These are phyloP conservation scores for Chrysochromulina parva DNA, from an alignment of 78 protist species.

Conservation along the genomic window DNA sequence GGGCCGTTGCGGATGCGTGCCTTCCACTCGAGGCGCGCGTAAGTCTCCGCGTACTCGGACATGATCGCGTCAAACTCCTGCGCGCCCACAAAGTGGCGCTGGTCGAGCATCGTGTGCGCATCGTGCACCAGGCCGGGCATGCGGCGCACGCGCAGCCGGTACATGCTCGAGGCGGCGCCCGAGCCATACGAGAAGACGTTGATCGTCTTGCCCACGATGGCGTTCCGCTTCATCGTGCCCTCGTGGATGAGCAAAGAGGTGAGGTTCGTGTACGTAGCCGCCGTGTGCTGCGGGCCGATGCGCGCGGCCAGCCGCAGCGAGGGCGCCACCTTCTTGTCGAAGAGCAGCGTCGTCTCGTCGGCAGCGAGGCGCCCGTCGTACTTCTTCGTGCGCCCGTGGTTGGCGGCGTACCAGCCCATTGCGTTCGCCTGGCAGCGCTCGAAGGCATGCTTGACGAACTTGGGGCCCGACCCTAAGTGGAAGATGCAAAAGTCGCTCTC, in stretches of 20 bases:
- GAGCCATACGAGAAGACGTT: conserved; percentile 48
- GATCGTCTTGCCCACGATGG: conserved; percentile 22
- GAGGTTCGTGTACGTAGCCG: conserved; percentile 6
- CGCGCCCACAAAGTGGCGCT: background rate
- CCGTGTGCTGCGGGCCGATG: conserved; percentile 32
- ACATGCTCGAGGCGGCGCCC: conserved; percentile 41
- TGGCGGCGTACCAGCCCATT: background rate
- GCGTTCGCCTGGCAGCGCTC: background rate
- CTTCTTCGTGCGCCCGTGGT: background rate
- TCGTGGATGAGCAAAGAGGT: background rate
- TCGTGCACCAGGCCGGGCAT: background rate
- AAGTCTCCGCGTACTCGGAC: background rate
- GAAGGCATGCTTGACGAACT: conserved; percentile 10
- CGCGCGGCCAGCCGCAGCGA: background rate
- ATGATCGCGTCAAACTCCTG: background rate
- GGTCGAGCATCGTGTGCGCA: background rate
- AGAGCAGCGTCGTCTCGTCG: background rate
- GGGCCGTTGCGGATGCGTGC: background rate
- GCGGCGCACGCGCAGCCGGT: background rate
- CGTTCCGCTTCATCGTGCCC: background rate
- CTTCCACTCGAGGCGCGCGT: background rate
- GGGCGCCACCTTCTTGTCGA: conserved; percentile 22
- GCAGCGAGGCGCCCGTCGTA: background rate
- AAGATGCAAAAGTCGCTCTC: background rate
- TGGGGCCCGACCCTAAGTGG: conserved; percentile 2